Evolutionary conservation across 2,329 filamentous ascomycete genomes (phyloP).

Genomic region (Fusarium irregulare): DNA sequence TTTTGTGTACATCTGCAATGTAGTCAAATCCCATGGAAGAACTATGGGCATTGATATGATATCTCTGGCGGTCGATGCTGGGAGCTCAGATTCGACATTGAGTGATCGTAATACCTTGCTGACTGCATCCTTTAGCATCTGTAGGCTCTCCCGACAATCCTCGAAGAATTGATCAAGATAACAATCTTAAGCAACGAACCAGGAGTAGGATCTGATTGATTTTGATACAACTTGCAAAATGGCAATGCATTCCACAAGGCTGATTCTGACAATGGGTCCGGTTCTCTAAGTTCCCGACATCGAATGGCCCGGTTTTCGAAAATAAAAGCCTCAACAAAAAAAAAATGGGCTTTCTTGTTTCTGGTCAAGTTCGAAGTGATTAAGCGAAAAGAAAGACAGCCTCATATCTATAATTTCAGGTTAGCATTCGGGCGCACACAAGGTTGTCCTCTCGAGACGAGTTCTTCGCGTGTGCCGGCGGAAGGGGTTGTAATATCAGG

Average conservation of each 20-base stretch:
- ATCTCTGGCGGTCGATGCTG: not conserved
- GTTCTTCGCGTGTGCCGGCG: constrained; percentile 10
- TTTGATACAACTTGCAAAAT: not conserved
- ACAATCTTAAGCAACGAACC: not conserved
- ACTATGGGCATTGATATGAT: not conserved
- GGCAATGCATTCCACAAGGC: constrained; percentile 18
- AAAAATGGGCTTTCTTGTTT: constrained; percentile 1
- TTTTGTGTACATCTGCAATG: not conserved
- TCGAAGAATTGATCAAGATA: not conserved
- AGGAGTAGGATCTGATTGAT: not conserved
- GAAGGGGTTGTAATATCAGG: constrained; percentile 15
- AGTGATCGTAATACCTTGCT: not conserved
- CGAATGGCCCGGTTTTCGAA: constrained; percentile 30
- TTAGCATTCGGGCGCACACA: not conserved
- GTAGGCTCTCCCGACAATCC: not conserved
- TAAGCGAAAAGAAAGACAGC: not conserved
- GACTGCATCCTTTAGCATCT: not conserved
- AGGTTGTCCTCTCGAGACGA: not conserved
- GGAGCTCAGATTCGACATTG: not conserved
- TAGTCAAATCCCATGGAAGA: not conserved
- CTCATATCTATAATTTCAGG: constrained; percentile 4
- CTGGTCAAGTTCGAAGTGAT: constrained; percentile 2
- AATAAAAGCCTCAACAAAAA: constrained; percentile 25
- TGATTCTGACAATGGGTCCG: constrained; percentile 19
- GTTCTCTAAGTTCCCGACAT: constrained; percentile 19